Conservation (phyloP, 768 basidiomycete species). For the Kwoniella pini region DNA sequence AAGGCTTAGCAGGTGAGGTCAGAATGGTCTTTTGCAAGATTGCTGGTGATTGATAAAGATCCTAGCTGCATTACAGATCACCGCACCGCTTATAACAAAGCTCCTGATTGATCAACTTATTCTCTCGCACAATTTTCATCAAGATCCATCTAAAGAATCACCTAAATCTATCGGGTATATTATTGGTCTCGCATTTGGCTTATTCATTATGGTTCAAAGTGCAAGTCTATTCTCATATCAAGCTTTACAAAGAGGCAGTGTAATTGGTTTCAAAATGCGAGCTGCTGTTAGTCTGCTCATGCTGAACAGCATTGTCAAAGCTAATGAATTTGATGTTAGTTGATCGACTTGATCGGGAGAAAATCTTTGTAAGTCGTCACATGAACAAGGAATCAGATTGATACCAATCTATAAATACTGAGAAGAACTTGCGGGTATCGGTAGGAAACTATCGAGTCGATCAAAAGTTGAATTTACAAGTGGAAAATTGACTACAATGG, state of each 20-base stretch:
- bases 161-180: conserved; percentile 63
- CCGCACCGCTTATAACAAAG: conserved; percentile 29
- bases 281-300: conserved; percentile 7
- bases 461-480: conserved; percentile 63
- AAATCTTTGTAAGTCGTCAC: conserved; percentile 63
- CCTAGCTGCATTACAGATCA: conserved; percentile 20
- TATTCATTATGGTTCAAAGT: conserved; percentile 61
- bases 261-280: conserved; percentile 25
- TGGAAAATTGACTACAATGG: conserved; percentile 70
- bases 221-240: conserved; percentile 20
- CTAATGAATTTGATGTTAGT: neutral
- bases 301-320: neutral
- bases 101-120: conserved; percentile 26
- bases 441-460: conserved; percentile 62
- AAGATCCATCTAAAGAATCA: conserved; percentile 47
- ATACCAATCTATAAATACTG: too few species aligned
- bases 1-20: conserved; percentile 24
- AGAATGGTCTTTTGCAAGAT: neutral
- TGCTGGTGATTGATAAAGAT: neutral
- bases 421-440: too few species aligned
- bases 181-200: conserved; percentile 63
- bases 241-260: conserved; percentile 18
- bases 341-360: conserved; percentile 61
- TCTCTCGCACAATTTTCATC: conserved; percentile 45
- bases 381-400: too few species aligned